phyloP scores from a whole-genome alignment of 2,329 filamentous ascomycete species.

The Sporothrix inflata region DNA sequence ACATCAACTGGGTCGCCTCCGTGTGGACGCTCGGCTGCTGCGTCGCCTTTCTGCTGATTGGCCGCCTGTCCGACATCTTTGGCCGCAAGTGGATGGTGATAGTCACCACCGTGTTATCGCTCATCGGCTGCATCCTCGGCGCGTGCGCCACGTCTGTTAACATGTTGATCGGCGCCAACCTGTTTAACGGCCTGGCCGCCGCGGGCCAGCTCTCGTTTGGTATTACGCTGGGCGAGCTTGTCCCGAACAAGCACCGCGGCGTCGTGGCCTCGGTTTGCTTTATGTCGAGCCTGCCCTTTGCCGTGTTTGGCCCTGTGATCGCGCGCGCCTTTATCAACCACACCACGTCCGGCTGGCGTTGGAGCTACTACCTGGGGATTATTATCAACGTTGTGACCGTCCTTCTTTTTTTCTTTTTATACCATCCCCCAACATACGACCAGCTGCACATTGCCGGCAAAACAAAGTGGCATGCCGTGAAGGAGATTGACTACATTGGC shows the following conservation, averaged over 20 bases:
- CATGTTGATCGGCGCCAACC: conserved; percentile 45
- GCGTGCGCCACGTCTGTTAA: conserved; percentile 42
- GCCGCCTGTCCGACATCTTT: conserved; percentile 49
- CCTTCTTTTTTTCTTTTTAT: conserved; percentile 49
- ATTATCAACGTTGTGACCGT: conserved; percentile 47
- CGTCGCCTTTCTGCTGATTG: conserved; percentile 47
- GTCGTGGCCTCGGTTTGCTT: conserved; percentile 45
- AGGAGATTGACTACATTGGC: conserved; percentile 51
- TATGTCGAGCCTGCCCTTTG: conserved; percentile 46
- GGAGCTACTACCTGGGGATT: conserved; percentile 54
- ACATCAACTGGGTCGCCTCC: conserved; percentile 43
- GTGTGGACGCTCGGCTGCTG: conserved; percentile 46
- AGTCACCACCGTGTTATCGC: conserved; percentile 39
- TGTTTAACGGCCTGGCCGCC: conserved; percentile 46
- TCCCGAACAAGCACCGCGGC: conserved; percentile 49
- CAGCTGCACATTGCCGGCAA: conserved; percentile 47
- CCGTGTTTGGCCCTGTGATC: conserved; percentile 52
- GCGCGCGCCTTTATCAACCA: conserved; percentile 49
- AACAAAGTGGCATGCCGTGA: conserved; percentile 44
- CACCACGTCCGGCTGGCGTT: conserved; percentile 51
- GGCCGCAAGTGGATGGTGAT: conserved; percentile 49
- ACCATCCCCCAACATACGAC: conserved; percentile 51
- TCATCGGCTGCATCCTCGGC: conserved; percentile 47
- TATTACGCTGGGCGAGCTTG: conserved; percentile 48
- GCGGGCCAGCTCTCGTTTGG: conserved; percentile 48